Conservation (phyloP, 2,329 filamentous ascomycete species). For the Aspergillus fijiensis region DNA sequence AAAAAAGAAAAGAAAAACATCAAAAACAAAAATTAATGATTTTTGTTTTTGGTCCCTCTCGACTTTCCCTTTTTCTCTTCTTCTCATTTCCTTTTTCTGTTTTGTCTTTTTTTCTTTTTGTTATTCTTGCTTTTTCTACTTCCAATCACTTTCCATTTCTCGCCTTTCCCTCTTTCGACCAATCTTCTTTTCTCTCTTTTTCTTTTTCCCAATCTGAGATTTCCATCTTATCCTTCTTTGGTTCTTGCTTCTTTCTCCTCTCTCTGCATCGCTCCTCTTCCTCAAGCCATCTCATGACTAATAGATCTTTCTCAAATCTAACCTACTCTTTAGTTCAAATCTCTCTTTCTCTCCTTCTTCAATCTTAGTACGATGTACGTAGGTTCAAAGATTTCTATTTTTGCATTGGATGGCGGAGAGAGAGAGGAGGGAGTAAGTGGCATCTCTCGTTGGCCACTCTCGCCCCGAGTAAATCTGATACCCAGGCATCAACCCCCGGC, state of each 20-base stretch:
- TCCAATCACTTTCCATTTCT: neutral
- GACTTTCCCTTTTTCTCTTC: constrained; percentile 4
- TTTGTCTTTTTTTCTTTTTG: constrained; percentile 3
- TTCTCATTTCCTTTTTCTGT: constrained; percentile 5
- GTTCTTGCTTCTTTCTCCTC: constrained; percentile 17
- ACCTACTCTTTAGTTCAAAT: neutral
- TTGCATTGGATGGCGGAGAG: no score
- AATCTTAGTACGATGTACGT: neutral
- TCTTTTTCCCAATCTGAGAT: neutral
- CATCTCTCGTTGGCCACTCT: no score
- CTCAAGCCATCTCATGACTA: neutral
- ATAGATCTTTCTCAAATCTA: no score
- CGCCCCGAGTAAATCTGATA: no score
- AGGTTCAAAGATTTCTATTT: no score
- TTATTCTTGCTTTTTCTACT: neutral
- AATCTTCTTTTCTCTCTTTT: neutral
- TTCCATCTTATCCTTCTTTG: constrained; percentile 12
- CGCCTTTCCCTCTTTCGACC: constrained; percentile 2
- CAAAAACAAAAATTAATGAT: neutral
- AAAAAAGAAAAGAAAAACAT: no score
- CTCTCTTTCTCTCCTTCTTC: neutral
- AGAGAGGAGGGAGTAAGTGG: no score
- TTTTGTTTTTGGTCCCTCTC: constrained; percentile 6
- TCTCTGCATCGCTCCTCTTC: no score
- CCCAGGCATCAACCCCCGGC: no score